Conservation (phyloP, 2,329 filamentous ascomycete genomes). For the Aspergillus flavus region DNA sequence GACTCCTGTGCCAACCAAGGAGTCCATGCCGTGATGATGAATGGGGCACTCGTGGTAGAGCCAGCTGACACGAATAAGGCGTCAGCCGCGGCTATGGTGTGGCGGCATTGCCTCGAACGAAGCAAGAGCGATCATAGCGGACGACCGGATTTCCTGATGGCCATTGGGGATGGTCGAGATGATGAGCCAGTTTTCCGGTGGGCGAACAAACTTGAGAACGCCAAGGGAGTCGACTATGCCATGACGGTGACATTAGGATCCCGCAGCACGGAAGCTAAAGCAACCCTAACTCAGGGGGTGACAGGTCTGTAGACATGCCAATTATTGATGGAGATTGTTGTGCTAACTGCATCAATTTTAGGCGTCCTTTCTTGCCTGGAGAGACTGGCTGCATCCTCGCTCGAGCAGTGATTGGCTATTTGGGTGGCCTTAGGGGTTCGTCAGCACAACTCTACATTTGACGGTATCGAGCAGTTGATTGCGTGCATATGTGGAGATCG, state of each 20-base stretch:
- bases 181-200: slow-evolving; percentile 94
- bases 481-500: not conserved
- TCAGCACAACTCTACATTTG: not conserved
- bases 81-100: slow-evolving; percentile 76
- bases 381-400: slow-evolving; percentile 47
- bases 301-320: slow-evolving; percentile 65
- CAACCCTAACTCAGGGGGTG: slow-evolving; percentile 86
- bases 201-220: slow-evolving; percentile 75
- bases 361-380: slow-evolving; percentile 58
- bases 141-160: slow-evolving; percentile 79
- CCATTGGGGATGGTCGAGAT: slow-evolving; percentile 87
- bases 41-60: slow-evolving; percentile 81
- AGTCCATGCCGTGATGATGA: slow-evolving; percentile 79
- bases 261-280: slow-evolving; percentile 83
- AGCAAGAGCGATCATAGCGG: slow-evolving; percentile 46
- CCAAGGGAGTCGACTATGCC: slow-evolving; percentile 66
- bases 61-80: slow-evolving; percentile 85
- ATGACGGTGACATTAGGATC: slow-evolving; percentile 84
- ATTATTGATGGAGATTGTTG: not conserved
- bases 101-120: slow-evolving; percentile 64
- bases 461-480: not conserved
- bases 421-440: not conserved
- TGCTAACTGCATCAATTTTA: slow-evolving; percentile 28
- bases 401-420: slow-evolving; percentile 4
- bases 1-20: slow-evolving; percentile 83